phyloP scores from a whole-genome alignment of 176 grass and related monocot species.

The Carex pumila region DNA sequence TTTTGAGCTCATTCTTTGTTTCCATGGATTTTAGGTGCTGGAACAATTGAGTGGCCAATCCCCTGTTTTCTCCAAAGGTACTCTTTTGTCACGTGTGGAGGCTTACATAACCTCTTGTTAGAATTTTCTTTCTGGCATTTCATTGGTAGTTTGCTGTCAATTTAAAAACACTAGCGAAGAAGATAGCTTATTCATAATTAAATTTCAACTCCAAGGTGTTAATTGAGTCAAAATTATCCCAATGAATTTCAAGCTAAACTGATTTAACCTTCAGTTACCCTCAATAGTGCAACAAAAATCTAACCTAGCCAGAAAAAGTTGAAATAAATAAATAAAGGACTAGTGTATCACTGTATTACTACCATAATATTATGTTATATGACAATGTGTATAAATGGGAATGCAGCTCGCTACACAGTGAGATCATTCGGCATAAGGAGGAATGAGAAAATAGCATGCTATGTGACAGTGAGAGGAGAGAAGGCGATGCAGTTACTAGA shows the following conservation, averaged over 20 bases:
- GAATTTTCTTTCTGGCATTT: background rate
- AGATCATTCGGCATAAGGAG: conserved; percentile 67
- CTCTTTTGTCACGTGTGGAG: background rate
- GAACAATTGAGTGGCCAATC: conserved; percentile 83
- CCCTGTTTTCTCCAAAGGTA: conserved; percentile 83
- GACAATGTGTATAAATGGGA: background rate
- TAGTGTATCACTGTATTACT: background rate
- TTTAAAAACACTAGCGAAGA: background rate
- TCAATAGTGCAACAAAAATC: background rate
- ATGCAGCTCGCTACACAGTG: conserved; percentile 62
- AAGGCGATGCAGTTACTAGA: conserved; percentile 92
- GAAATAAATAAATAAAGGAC: background rate
- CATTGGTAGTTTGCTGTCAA: background rate
- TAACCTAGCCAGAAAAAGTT: background rate
- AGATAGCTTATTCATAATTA: background rate
- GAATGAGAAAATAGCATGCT: conserved; percentile 88
- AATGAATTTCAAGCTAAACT: background rate
- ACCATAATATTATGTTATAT: background rate
- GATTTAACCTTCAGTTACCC: background rate
- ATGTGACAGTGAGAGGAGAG: conserved; percentile 68
- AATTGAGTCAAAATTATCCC: background rate
- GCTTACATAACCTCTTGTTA: background rate
- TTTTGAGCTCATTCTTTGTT: background rate
- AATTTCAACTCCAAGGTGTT: background rate
- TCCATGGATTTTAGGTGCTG: conserved; percentile 39